phyloP scores from a whole-genome alignment of 352 stramenopile genomes.

The Pythium pectinolyticum region DNA sequence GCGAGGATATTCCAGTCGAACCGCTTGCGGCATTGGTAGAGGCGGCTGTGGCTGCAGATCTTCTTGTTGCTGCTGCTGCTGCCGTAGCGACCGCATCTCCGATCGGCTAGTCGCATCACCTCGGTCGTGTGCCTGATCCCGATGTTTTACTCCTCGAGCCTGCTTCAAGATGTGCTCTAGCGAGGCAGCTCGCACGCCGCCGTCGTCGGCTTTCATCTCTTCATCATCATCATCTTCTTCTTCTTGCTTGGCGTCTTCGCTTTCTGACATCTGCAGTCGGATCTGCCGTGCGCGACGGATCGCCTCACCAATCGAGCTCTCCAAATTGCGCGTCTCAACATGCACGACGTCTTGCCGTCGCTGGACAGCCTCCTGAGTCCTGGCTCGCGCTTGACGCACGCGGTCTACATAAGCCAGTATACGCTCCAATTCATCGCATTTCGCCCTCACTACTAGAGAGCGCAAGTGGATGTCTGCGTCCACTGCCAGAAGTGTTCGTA shows the following conservation, averaged over 20 bases:
- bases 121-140: too few species aligned
- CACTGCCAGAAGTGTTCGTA: constrained; percentile 14
- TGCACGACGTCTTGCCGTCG: constrained; percentile 15
- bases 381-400: background rate
- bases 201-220: background rate
- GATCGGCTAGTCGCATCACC: background rate
- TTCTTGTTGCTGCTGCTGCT: too few species aligned
- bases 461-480: constrained; percentile 47
- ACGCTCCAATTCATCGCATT: constrained; percentile 42
- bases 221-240: background rate
- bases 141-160: constrained; percentile 14
- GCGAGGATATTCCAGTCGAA: constrained; percentile 47
- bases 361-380: constrained; percentile 5
- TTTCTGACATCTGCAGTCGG: constrained; percentile 17
- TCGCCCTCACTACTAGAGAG: constrained; percentile 25
- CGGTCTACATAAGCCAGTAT: constrained; percentile 31
- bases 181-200: background rate
- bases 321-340: constrained; percentile 34
- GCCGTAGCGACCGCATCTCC: too few species aligned
- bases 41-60: background rate
- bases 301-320: constrained; percentile 43
- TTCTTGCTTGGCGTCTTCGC: background rate
- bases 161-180: constrained; percentile 16
- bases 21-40: background rate
- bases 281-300: constrained; percentile 44